Evolutionary conservation across 805 yeast genomes (phyloP), one percentile per base, ranked within the genome.

Genomic region (Kazachstania africana): DNA sequence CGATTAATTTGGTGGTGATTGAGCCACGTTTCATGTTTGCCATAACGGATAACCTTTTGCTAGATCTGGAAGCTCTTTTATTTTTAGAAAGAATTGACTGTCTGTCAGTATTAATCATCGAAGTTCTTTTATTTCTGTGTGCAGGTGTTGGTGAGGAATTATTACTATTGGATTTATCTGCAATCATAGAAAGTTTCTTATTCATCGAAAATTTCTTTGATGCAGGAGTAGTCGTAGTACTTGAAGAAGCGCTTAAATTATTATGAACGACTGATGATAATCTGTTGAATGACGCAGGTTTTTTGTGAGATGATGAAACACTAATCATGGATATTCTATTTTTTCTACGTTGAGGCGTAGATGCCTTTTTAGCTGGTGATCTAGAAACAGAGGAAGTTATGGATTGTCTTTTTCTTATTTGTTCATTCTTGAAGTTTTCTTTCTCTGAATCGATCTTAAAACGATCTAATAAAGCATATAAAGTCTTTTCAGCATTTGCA

Each of bases 401-500:
- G 26, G 59, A 39, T 57, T 55, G 27, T 62, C 66, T 23, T 65
- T 68, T 46, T 59, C 60, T 28, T 55, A 59, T 33, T 57, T 60
- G 43, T 60, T 57, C 29, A 44, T 57, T 47, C 37, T 46, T 39
- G 32, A 41, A 8, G 28, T 32, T 38, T 31, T 57, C 57, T 35
- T 51, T 40, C 41, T 57, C 43, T 10, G 54, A 50, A 35, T 78
- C 85, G 39, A 70, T 72, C 39, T 91, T 66, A 54, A 83, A 84
- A 42, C 79, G 71, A 62, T 74, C 61, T 39, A 83, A 61, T 27
- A 84, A 57, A 41, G 79, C 79, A 57, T 83, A 83, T 45, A 83
- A 78, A 28, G 83, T 75, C 62, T 83, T 83, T 45, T 83, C 94
- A 1, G 85, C 68, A 44, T 74, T 78, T 16, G 78, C 72, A 16